Conservation (phyloP, 1,284 basidiomycete genomes). For the Hymenochaete sp. region DNA sequence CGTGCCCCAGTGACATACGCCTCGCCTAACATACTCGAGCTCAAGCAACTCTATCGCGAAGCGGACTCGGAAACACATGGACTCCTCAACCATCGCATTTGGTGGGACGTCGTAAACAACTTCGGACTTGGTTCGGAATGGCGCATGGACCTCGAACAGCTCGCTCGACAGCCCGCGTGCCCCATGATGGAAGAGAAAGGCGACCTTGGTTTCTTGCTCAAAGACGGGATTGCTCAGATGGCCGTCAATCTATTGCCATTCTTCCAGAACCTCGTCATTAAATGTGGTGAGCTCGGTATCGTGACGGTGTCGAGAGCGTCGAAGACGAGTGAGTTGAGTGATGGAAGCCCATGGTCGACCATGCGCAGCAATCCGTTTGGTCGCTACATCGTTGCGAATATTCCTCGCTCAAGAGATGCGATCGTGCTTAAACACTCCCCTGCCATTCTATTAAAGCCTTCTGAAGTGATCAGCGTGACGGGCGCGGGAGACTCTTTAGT, state of each 20-base stretch:
- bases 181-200: conserved; percentile 32
- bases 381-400: conserved; percentile 47
- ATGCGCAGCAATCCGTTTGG: conserved; percentile 38
- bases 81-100: conserved; percentile 43
- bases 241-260: conserved; percentile 73
- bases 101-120: conserved; percentile 59
- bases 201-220: conserved; percentile 55
- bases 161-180: conserved; percentile 39
- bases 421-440: conserved; percentile 68
- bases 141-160: conserved; percentile 53
- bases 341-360: conserved; percentile 37
- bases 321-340: conserved; percentile 31
- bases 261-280: conserved; percentile 74
- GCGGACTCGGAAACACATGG: conserved; percentile 38
- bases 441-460: conserved; percentile 36
- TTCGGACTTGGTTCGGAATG: conserved; percentile 57
- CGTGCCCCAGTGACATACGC: conserved; percentile 53
- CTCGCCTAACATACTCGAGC: conserved; percentile 76
- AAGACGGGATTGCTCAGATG: conserved; percentile 68
- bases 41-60: conserved; percentile 55
- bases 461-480: conserved; percentile 65
- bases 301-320: conserved; percentile 53
- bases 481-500: conserved; percentile 89
- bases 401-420: conserved; percentile 34
- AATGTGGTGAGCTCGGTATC: conserved; percentile 67